Base-by-base conservation (phyloP, 2,329 filamentous ascomycete species). In the Hypoxylon sp. region DNA sequence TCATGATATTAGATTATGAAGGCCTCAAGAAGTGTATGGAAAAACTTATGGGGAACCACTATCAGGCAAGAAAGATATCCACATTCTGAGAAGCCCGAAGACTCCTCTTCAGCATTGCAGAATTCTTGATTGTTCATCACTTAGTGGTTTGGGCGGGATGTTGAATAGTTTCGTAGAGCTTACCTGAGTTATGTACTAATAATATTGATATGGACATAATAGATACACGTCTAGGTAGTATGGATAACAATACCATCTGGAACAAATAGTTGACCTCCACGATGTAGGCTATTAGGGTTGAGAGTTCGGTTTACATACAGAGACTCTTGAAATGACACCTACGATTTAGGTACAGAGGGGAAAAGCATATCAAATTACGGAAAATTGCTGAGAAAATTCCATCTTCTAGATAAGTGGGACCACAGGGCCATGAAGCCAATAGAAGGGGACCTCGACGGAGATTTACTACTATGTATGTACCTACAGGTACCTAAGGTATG, bases 51-150 rank as follows among this genome's bases (percentile, higher is more conserved):
- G 21, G 5, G 21, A 9, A 52, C 53, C 61, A 67, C 67, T 61
- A 69, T 77, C 75, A 77, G 75, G 72, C 73, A 75, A 77, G 74
- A 76, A 70, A 71, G 37, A 50, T 74, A 39, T 77, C 75, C 70
- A 72, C 75, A 75, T 73, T 68, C 68, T 71, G 21, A 54, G 30
- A 41, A 71, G 63, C 71, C 69, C 51, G 51, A 59, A 62, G 67
- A 65, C 70, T 71, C 70, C 60, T 69, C 34, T 75, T 77, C 67
- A 77, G 75, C 57, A 77, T 77, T 77, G 75, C 75, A 77, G 75
- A 77, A 77, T 77, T 77, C 75, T 77, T 77, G 74, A 73, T 67
- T 67, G 69, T 23, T 71, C 75, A 77, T 77, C 75, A 77, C 63
- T 57, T 70, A 61, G 61, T 61, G 59, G 58, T 27, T 54, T 54